These are phyloP conservation scores for Silene noctiflora DNA, from an alignment of 179 eudicot species.

Conservation along the genomic window DNA sequence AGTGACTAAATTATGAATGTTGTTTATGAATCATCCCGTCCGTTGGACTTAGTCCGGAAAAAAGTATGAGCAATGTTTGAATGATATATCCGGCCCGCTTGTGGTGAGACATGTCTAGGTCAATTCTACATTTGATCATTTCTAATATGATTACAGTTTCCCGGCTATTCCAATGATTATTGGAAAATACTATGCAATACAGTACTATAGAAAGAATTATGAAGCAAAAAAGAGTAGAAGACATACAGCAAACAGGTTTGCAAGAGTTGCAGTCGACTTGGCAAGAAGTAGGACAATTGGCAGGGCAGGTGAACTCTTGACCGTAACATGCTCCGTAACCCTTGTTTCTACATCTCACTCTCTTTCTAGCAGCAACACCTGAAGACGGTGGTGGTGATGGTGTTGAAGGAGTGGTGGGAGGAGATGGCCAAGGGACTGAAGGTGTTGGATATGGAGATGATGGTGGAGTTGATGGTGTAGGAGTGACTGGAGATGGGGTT, in stretches of 20 bases:
- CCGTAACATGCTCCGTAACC: constrained; percentile 33
- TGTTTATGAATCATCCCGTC: no score
- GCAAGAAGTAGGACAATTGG: constrained; percentile 39
- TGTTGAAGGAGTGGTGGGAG: constrained; percentile 10
- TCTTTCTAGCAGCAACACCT: constrained; percentile 28
- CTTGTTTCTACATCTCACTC: constrained; percentile 35
- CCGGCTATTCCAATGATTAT: no score
- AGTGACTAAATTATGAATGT: no score
- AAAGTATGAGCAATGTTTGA: no score
- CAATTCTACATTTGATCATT: no score
- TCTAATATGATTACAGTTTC: no score
- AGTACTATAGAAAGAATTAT: background rate
- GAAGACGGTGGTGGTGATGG: constrained; percentile 18
- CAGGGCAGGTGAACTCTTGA: constrained; percentile 36
- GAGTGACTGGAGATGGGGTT: no score
- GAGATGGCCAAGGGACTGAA: background rate
- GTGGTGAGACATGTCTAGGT: no score
- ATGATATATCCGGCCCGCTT: no score
- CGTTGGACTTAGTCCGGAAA: no score
- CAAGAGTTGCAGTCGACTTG: constrained; percentile 40
- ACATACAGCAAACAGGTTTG: constrained; percentile 45
- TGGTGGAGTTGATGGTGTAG: no score
- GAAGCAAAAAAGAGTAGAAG: background rate
- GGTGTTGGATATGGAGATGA: background rate
- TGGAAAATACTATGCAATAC: no score